These are phyloP conservation scores for Udeniomyces megalosporus DNA, from an alignment of 768 basidiomycete genomes.

Conservation along the genomic window DNA sequence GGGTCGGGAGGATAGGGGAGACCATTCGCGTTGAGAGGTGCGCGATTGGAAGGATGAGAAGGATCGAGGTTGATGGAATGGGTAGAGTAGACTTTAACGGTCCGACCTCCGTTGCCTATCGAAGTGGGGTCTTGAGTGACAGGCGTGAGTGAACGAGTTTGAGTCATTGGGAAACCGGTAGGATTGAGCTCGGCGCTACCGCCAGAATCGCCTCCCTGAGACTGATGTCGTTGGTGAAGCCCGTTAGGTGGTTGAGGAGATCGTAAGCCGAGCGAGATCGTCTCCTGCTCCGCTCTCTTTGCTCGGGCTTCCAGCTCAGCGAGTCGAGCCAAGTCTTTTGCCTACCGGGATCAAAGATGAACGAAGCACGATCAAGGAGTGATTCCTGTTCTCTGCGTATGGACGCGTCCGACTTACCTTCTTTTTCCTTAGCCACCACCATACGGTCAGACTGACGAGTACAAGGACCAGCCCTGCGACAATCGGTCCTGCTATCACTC, in stretches of 20 bases:
- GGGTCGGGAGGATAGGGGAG: not conserved
- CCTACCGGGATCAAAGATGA: not conserved
- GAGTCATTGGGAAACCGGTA: not conserved
- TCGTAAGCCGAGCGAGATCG: constrained; percentile 8
- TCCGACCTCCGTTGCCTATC: constrained; percentile 5
- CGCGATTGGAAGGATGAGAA: constrained; percentile 1
- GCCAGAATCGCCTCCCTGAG: not conserved
- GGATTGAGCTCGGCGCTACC: not conserved
- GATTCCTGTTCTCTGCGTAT: too few relatives aligned
- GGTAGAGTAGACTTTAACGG: constrained; percentile 6
- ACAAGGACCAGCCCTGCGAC: constrained; percentile 12
- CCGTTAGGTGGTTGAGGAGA: not conserved
- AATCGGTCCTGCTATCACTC: constrained; percentile 15
- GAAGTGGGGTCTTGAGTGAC: not conserved
- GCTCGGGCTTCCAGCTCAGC: constrained; percentile 13
- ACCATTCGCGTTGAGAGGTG: not conserved
- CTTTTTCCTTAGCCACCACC: constrained; percentile 11
- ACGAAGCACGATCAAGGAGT: not conserved
- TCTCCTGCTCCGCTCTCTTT: constrained; percentile 9
- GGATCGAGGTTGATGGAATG: constrained; percentile 14
- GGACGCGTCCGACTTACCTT: not conserved
- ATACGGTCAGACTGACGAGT: constrained; percentile 3
- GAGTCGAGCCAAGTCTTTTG: constrained; percentile 3
- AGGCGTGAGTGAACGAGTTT: not conserved
- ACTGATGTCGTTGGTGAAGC: constrained; percentile 8